Conservation (phyloP, 768 basidiomycete genomes). For the Agrocybe chaxingu region DNA sequence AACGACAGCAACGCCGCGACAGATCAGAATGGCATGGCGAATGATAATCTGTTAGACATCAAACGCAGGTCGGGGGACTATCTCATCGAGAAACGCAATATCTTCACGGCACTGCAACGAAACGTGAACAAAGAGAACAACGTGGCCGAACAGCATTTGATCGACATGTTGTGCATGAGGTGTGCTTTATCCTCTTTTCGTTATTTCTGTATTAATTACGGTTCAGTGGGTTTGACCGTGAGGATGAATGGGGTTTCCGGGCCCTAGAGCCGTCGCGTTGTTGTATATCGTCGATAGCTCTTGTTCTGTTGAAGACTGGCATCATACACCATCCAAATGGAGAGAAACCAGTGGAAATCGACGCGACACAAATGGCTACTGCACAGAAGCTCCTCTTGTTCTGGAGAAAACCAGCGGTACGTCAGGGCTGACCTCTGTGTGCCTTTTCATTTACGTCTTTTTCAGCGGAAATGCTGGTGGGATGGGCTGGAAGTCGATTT, state of each 20-base stretch:
- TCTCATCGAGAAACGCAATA: constrained; percentile 84
- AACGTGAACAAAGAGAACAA: constrained; percentile 99
- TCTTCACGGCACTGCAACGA: constrained; percentile 96
- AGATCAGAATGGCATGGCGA: constrained; percentile 78
- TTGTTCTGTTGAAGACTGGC: constrained; percentile 96
- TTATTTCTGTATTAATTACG: background rate
- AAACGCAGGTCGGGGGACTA: constrained; percentile 86
- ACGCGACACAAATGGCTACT: constrained; percentile 92
- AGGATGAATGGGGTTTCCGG: constrained; percentile 98
- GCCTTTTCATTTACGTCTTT: constrained; percentile 5
- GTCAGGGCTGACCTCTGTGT: constrained; percentile 29
- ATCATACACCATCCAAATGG: constrained; percentile 74
- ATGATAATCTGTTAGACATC: constrained; percentile 70
- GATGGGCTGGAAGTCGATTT: constrained; percentile 92
- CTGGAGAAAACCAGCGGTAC: constrained; percentile 99
- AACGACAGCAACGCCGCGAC: constrained; percentile 58
- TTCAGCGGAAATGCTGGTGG: constrained; percentile 99
- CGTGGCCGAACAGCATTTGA: constrained; percentile 96
- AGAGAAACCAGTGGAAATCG: constrained; percentile 75
- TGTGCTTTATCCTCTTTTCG: constrained; percentile 28
- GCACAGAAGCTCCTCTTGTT: constrained; percentile 96
- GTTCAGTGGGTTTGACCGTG: constrained; percentile 88
- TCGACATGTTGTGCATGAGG: constrained; percentile 99
- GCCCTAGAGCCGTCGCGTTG: constrained; percentile 94
- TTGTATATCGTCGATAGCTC: constrained; percentile 97